A percentile compares a stretch with the other conserved stretches of the same genome.
These are phyloP conservation scores for Isabelozyma rhagii DNA, from an alignment of 805 yeast species.

Conservation along the genomic window DNA sequence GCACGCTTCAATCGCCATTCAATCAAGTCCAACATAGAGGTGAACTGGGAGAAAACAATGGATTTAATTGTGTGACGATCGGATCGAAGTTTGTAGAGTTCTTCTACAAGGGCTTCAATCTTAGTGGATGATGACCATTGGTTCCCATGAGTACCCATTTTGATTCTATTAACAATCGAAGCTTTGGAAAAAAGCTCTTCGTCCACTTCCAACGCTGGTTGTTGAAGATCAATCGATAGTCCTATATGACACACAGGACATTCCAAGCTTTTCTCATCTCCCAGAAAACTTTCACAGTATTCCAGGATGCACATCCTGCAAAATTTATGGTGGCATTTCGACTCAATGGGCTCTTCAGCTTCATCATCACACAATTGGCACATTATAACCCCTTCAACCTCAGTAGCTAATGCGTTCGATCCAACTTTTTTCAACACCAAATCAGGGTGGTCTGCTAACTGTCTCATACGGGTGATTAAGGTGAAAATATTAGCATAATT, in stretches of 20 bases:
- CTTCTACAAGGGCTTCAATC: constrained; percentile 94
- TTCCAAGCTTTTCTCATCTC: constrained; percentile 55
- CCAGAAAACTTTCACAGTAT: constrained; percentile 78
- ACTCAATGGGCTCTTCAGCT: constrained; percentile 95
- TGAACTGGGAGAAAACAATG: constrained; percentile 95
- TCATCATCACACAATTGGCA: constrained; percentile 97
- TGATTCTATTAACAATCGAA: constrained; percentile 81
- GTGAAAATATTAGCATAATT: constrained; percentile 97
- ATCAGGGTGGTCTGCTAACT: constrained; percentile 97
- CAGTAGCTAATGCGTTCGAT: constrained; percentile 29
- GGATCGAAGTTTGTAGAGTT: constrained; percentile 79
- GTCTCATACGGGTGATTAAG: constrained; percentile 94
- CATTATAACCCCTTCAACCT: constrained; percentile 56
- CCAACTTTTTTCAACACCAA: constrained; percentile 74
- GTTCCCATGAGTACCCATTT: constrained; percentile 64
- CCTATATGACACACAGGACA: constrained; percentile 98
- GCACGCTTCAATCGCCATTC: constrained; percentile 96
- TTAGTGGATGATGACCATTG: constrained; percentile 94
- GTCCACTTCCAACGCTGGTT: constrained; percentile 77
- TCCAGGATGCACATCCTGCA: constrained; percentile 92
- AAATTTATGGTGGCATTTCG: constrained; percentile 90
- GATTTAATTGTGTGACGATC: constrained; percentile 89
- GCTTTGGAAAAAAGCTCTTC: constrained; percentile 57
- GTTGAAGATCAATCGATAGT: constrained; percentile 82
- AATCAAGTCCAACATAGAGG: constrained; percentile 91